Base-by-base conservation (phyloP, 164 flowering plant genomes). In the Macadamia tetraphylla region DNA sequence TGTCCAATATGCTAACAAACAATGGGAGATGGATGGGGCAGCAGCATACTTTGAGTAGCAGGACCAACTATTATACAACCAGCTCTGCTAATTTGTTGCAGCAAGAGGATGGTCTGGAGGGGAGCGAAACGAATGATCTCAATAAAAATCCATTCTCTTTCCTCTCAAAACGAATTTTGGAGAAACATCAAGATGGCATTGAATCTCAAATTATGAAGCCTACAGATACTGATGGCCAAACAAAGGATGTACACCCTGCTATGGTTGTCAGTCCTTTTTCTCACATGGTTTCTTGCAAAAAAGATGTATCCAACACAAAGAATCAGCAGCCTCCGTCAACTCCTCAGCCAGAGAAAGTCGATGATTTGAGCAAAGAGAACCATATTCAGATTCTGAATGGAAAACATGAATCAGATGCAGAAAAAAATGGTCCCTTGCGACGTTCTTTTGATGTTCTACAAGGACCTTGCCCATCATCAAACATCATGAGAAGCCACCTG, bases 11-110 rank as follows among this genome's bases (percentile, higher is more conserved):
- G 29, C 48, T 67, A 67, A 9, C 67, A 42, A 79, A 74, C 70
- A 58, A 67, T 59, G 75, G 75, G 11, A 76, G 73, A 73, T 67
- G 59, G 68, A 43, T 70, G 11, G 80, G 64, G 42, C 78, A 75
- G 23, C 65, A 58, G n/a, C 81, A 70, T 56, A 29, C 18, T 59
- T 44, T 58, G 62, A 67, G 69, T 56, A 80, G 66, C 48, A 76
- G 65, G 62, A 18, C 65, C 67, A 67, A 66, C 70, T 8, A 42
- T 44, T 13, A 35, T 65, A 30, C 64, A 3, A 9, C 60, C 30
- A 42, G 67, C 9, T 29, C 70, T 62, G 79, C 75, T 67, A 78
- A 71, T 72, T 53, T 69, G 43, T 68, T 63, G 63, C 63, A 71
- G 18, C 18, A 53, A n/a, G 83, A 77, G 23, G 73, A 70, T 71